phyloP scores from a whole-genome alignment of 2,329 filamentous ascomycete genomes.

The Aspergillus hiratsukae region DNA sequence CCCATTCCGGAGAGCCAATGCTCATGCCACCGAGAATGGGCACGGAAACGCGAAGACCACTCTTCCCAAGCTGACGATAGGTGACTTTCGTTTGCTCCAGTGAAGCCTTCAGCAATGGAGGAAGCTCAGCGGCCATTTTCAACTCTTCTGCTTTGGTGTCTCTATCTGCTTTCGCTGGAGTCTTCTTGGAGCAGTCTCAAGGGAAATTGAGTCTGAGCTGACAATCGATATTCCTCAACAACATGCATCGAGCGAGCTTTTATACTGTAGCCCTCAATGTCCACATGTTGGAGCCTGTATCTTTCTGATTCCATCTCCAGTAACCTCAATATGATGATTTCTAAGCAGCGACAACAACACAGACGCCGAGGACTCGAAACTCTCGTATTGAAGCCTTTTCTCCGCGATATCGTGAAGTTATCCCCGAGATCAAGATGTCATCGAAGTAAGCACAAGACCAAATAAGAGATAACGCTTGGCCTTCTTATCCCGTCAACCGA shows the following conservation, averaged over 20 bases:
- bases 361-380: not conserved
- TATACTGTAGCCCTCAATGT: not conserved
- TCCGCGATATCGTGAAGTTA: not conserved
- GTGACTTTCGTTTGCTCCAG: not conserved
- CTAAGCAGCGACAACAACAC: not conserved
- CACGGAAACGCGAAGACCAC: not conserved
- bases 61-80: not conserved
- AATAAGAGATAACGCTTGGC: not conserved
- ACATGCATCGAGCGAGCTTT: not conserved
- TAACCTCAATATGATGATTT: not conserved
- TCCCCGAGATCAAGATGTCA: not conserved
- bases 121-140: not conserved
- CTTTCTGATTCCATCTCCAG: not conserved
- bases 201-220: not conserved
- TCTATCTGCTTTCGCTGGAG: not conserved
- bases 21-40: constrained; percentile 3
- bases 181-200: not conserved
- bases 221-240: not conserved
- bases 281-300: not conserved
- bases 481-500: not conserved
- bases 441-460: not conserved
- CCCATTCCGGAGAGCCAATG: constrained; percentile 1
- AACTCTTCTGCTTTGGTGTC: not conserved
- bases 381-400: not conserved
- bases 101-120: not conserved